A percentile compares a stretch with the other conserved stretches of the same genome.
These are phyloP conservation scores for Rhizopus stolonifer DNA, from an alignment of 371 early-diverging fungal genomes.

Conservation along the genomic window DNA sequence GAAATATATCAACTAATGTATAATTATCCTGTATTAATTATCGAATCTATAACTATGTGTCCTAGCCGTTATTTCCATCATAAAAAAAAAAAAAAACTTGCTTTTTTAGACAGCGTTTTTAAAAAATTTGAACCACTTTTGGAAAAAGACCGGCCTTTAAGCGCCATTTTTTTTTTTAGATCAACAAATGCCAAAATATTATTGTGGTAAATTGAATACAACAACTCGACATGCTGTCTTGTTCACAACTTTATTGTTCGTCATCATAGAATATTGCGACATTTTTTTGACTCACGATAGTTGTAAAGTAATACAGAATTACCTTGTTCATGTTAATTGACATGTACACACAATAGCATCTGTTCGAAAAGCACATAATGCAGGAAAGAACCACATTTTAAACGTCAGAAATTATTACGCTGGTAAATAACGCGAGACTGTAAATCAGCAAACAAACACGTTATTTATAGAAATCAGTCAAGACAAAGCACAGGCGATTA, in stretches of 20 bases:
- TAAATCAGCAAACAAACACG: not conserved
- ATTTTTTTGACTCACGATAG: constrained; percentile 93
- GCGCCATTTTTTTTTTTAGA: not conserved
- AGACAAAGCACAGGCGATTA: constrained; percentile 64
- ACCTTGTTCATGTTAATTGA: not conserved
- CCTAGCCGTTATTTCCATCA: no score
- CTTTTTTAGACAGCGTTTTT: no score
- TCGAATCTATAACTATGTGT: no score
- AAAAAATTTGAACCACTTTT: no score
- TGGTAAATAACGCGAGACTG: constrained; percentile 38
- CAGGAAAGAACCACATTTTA: constrained; percentile 89
- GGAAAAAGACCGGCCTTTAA: no score
- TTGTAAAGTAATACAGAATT: constrained; percentile 28
- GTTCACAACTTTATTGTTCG: not conserved
- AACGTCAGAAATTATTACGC: constrained; percentile 79
- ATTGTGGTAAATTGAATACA: constrained; percentile 67
- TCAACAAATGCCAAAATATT: constrained; percentile 82
- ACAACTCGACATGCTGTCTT: no score
- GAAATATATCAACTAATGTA: no score
- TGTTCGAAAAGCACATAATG: constrained; percentile 92
- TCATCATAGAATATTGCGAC: constrained; percentile 87
- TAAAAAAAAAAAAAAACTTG: no score
- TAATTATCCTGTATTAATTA: no score
- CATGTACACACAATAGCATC: constrained; percentile 46
- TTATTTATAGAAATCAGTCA: constrained; percentile 46